Evolutionary conservation across 352 stramenopile genomes (phyloP).

Genomic region (Elongisporangium prolatum): DNA sequence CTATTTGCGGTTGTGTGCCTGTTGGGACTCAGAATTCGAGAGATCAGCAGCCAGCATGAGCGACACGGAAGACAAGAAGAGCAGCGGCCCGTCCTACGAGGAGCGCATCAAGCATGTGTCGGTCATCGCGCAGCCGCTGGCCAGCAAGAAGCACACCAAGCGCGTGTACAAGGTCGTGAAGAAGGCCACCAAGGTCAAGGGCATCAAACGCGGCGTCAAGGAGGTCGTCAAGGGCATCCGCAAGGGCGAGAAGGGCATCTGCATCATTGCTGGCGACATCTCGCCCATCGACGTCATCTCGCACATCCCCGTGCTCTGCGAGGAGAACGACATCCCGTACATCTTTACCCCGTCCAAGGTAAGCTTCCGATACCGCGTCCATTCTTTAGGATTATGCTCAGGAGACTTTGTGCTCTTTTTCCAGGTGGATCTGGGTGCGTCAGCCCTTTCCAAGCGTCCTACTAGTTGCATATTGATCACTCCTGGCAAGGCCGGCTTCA

Average conservation of each 20-base stretch:
- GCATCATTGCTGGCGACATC: slow-evolving; percentile 99
- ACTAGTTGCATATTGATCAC: slow-evolving; percentile 98
- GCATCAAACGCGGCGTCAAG: slow-evolving; percentile 98
- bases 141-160: slow-evolving; percentile 96
- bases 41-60: slow-evolving; percentile 32
- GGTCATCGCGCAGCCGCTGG: slow-evolving; percentile 95
- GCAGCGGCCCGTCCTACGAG: slow-evolving; percentile 57
- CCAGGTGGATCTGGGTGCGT: slow-evolving; percentile 91
- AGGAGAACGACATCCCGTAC: slow-evolving; percentile 99
- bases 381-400: too few relatives aligned
- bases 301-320: slow-evolving; percentile 97
- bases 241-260: slow-evolving; percentile 96
- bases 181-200: slow-evolving; percentile 95
- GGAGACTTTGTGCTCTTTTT: slow-evolving; percentile 8
- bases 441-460: slow-evolving; percentile 96
- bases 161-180: slow-evolving; percentile 93
- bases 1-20: not conserved
- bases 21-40: slow-evolving; percentile 1
- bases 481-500: slow-evolving; percentile 88
- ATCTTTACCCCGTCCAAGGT: slow-evolving; percentile 97
- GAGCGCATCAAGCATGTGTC: slow-evolving; percentile 85
- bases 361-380: slow-evolving; percentile 7
- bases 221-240: slow-evolving; percentile 99
- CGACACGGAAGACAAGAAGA: slow-evolving; percentile 67
- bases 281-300: slow-evolving; percentile 99